Base-by-base conservation (phyloP, 2,329 filamentous ascomycete species). In the Epichloe gansuensis region DNA sequence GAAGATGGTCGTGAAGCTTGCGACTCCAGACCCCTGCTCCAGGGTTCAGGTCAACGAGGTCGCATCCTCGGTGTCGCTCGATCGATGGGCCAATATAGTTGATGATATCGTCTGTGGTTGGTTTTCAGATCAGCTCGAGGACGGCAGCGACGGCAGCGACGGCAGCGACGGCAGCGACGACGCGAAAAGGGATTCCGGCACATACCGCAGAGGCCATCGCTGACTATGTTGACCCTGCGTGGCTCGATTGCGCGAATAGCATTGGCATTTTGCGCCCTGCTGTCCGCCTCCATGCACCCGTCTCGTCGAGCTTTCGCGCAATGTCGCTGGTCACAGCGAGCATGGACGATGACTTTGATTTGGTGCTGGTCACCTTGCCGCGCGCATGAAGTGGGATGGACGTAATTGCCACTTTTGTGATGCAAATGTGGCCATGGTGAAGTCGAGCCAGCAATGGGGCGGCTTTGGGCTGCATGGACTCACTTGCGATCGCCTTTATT, bases 1-100 rank as follows among this genome's bases (percentile, higher is more conserved):
- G 71, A 7, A 98, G 73, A 46, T 78, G 71, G 0, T 88, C 75
- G 63, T 95, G 82, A 1, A 97, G 72, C 61, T 85, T 87, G 31
- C 74, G 73, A 37, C 91, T 95, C 81, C 86, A 93, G 2, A 95
- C 51, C 8, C 90, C 88, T 1, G 72, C 72, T 13, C 90, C 90
- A 0, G 91, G 91, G 65, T 91, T 88, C 52, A 95, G 72, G 63
- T 97, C 91, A 60, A 98, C 73, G 45, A 97, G 77, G 61, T 95
- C 90, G 68, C 91, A 90, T 51, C 88, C 87, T 48, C 75, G 72
- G 66, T 93, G 84, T 45, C 81, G 78, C 37, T 80, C 71, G 17
- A 97, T 75, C 3, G 81, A 82, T 1, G 78, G 76, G 2, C 78
- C 80, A n/a, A 94, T 70, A 55, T 87, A 87, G 6, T 79, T 65